Percentiles rank a stretch among this genome's conserved stretches.
These are phyloP conservation scores for Colletotrichum sp. DNA, from an alignment of 2,329 filamentous ascomycete genomes.

Conservation along the genomic window DNA sequence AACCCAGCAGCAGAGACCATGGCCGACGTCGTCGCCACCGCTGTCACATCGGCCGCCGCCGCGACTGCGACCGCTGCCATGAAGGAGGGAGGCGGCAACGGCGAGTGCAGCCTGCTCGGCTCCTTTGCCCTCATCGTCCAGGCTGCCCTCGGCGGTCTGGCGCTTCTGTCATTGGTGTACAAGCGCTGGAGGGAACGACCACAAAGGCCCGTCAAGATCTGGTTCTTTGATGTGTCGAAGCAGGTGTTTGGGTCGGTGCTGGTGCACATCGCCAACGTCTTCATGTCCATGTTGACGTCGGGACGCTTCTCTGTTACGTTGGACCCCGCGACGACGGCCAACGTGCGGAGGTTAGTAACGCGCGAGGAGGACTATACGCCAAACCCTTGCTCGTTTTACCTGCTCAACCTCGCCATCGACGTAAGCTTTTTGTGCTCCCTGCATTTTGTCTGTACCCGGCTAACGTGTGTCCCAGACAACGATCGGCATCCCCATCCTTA, in stretches of 20 bases:
- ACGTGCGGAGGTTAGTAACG: conserved; percentile 40
- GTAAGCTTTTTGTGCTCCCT: conserved; percentile 58
- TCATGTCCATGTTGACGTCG: conserved; percentile 96
- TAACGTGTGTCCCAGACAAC: conserved; percentile 71
- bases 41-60: conserved; percentile 32
- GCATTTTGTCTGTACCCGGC: neutral
- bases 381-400: conserved; percentile 96
- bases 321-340: conserved; percentile 46
- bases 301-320: conserved; percentile 77
- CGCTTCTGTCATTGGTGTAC: conserved; percentile 85
- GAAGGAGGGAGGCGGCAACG: conserved; percentile 45
- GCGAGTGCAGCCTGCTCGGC: conserved; percentile 87
- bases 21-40: conserved; percentile 30
- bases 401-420: conserved; percentile 93
- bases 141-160: conserved; percentile 81
- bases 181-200: conserved; percentile 93
- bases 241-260: conserved; percentile 94
- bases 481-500: conserved; percentile 92
- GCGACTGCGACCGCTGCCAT: conserved; percentile 29
- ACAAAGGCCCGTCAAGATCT: conserved; percentile 91
- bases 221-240: conserved; percentile 97
- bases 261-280: conserved; percentile 89
- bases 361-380: conserved; percentile 67
- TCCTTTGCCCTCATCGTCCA: conserved; percentile 92
- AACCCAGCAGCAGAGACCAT: conserved; percentile 21